Conservation (phyloP, 306 rosid species). For the Carpinus viminea region DNA sequence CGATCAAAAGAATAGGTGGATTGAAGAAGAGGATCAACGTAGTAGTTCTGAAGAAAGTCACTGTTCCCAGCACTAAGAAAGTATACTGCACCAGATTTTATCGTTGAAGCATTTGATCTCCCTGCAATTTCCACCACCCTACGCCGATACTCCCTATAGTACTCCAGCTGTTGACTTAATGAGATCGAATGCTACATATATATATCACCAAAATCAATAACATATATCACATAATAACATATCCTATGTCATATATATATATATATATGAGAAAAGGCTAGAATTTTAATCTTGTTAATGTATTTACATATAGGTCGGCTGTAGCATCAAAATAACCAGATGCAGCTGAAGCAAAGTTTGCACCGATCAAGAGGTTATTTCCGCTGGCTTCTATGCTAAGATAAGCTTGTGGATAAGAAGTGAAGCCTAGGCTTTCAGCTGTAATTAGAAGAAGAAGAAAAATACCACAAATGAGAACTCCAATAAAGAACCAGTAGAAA, state of each 20-base stretch:
- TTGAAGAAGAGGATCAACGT: too few relatives aligned
- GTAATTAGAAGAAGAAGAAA: neutral
- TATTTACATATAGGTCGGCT: constrained; percentile 49
- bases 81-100: too few relatives aligned
- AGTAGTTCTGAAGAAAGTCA: too few relatives aligned
- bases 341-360: constrained; percentile 66
- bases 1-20: too few relatives aligned
- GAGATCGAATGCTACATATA: constrained; percentile 60
- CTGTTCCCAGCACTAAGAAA: too few relatives aligned
- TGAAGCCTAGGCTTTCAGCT: constrained; percentile 43
- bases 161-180: constrained; percentile 50
- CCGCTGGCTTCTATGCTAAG: constrained; percentile 29
- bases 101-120: constrained; percentile 40
- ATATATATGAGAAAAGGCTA: too few relatives aligned
- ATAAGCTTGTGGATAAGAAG: constrained; percentile 43
- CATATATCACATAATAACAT: neutral
- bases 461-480: neutral
- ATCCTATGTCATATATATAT: too few relatives aligned
- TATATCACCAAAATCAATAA: constrained; percentile 19
- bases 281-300: neutral
- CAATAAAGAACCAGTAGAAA: neutral
- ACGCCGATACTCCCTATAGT: constrained; percentile 58
- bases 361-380: constrained; percentile 41
- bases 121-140: constrained; percentile 48
- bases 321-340: constrained; percentile 62